A percentile compares a stretch with the other conserved stretches of the same genome.
Conservation (phyloP, 225 moss, liverwort and hornwort genomes). For the Antitrichia curtipendula region DNA sequence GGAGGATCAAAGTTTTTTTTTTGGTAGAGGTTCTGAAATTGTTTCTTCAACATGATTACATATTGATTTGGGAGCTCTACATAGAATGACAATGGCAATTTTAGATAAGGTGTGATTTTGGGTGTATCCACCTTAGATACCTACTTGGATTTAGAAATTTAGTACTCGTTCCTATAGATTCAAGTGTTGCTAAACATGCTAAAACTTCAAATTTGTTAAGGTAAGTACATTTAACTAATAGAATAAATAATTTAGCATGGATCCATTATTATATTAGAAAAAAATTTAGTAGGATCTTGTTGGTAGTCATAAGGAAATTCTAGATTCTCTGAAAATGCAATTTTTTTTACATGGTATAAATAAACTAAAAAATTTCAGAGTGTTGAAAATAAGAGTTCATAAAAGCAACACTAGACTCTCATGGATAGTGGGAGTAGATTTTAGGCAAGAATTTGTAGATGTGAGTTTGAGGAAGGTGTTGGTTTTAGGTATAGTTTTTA, state of each 20-base stretch:
- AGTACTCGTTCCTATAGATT: rapidly evolving
- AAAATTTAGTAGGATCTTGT: neutral
- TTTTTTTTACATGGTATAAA: neutral
- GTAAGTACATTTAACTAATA: rapidly evolving
- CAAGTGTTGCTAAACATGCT: rapidly evolving
- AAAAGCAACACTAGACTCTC: neutral
- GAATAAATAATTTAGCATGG: rapidly evolving
- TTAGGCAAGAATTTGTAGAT: neutral
- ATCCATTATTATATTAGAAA: neutral
- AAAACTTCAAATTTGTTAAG: neutral
- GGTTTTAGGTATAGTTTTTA: neutral
- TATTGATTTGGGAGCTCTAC: neutral
- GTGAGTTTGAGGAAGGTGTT: neutral
- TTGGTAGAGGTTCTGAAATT: neutral
- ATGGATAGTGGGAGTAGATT: neutral
- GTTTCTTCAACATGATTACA: neutral
- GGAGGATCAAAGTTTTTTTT: neutral
- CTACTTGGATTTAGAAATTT: neutral
- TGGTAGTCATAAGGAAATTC: neutral
- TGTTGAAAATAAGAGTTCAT: neutral
- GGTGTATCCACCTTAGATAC: rapidly evolving
- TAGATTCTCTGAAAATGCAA: no score
- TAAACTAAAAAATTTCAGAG: neutral
- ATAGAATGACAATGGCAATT: rapidly evolving
- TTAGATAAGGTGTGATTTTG: rapidly evolving